Evolutionary conservation across 2,329 filamentous ascomycete species (phyloP), one percentile per base, ranked within the genome.

Genomic region (Conoideocrella luteorostrata): DNA sequence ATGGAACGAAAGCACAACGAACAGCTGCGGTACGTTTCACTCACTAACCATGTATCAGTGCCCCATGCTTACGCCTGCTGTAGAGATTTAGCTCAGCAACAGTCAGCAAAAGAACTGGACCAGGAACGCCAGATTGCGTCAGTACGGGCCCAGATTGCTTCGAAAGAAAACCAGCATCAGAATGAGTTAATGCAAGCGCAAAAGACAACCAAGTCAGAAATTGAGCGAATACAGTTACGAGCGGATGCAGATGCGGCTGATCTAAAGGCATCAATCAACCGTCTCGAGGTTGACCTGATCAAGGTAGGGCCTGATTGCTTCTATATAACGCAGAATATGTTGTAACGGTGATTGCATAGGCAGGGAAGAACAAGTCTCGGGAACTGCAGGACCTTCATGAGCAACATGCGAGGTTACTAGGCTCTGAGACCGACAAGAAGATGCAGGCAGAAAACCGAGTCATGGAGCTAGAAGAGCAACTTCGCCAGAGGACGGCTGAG

Each of bases 161-260:
- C 48, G 2, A 56, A 55, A 21, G 53, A 58, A 11, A 53, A 54
- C 7, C 56, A 59, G 26, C 54, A 60, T 37, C 56, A 61, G 45
- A 62, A 54, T 41, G 59, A 68, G 39, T 49, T 75, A 3, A 68
- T 70, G 2, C 67, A 73, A 33, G 65, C 64, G 20, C 70, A 70
- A 35, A 77, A 73, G 48, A 62, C 61, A 4, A 62, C 69, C 1
- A 68, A 76, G 46, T 63, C 67, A 3, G 76, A 80, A 43, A 56
- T 65, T 1, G 72, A 77, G 38, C 69, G 74, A 28, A 57, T 67
- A 3, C 67, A 68, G 42, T 66, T 70, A 22, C 65, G 74, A 33
- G 61, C 64, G 21, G 82, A 85, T 34, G 78, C 76, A 1, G 80
- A 86, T 53, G 69, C 76, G 41, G 73, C 77, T n/a, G 80, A 83